phyloP scores from a whole-genome alignment of 2,329 filamentous ascomycete species.

The Lasiodiplodia gonubiensis region DNA sequence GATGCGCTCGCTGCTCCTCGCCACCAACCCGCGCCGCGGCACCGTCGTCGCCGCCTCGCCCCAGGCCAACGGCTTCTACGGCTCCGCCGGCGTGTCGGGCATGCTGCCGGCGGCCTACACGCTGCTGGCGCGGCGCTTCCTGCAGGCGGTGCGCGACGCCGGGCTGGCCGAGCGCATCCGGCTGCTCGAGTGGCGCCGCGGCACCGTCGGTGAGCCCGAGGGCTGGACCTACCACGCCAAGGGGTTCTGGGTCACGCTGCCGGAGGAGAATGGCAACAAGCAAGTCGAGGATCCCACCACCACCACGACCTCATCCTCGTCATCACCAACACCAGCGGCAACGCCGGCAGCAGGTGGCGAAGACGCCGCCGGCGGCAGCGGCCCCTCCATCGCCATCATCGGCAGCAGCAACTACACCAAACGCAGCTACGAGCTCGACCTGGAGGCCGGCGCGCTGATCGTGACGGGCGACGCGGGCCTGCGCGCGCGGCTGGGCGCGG shows the following conservation, averaged over 20 bases:
- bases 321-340: constrained; percentile 24
- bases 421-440: constrained; percentile 86
- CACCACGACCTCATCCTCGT: too few species aligned
- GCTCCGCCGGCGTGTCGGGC: constrained; percentile 83
- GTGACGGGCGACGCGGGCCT: constrained; percentile 78
- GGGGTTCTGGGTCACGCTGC: constrained; percentile 85
- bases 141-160: constrained; percentile 65
- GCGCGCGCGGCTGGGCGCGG: constrained; percentile 74
- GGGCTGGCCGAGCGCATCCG: constrained; percentile 65
- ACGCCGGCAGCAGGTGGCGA: constrained; percentile 53
- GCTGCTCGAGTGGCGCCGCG: constrained; percentile 86
- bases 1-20: constrained; percentile 78
- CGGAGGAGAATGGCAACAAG: constrained; percentile 45
- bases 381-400: constrained; percentile 80
- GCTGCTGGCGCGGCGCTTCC: constrained; percentile 80
- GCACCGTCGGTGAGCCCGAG: constrained; percentile 77
- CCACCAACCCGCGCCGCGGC: constrained; percentile 71
- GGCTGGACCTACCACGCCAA: constrained; percentile 99
- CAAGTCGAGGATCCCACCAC: neutral
- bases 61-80: constrained; percentile 93
- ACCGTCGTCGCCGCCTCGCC: constrained; percentile 92
- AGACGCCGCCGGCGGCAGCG: constrained; percentile 30
- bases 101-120: constrained; percentile 93
- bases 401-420: constrained; percentile 97
- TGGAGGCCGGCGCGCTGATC: constrained; percentile 87